Base-by-base conservation (phyloP, 1,284 basidiomycete species). In the Paramarasmius palmivorus region DNA sequence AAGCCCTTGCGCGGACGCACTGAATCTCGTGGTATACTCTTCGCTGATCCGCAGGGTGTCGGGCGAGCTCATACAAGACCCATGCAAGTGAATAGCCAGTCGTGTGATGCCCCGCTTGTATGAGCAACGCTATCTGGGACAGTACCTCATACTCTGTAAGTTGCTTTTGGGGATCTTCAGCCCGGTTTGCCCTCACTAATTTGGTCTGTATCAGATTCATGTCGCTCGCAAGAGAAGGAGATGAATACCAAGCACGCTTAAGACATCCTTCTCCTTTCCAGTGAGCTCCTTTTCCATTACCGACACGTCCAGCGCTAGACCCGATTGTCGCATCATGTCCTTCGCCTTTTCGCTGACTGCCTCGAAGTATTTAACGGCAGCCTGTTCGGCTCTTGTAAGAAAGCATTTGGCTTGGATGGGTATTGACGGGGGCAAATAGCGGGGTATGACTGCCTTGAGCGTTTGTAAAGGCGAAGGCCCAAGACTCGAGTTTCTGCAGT, bases 61-160 rank as follows among this genome's bases (percentile, higher is more conserved):
- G 61, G 3, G 63, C 51, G 9, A 67, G 52, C 50, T 65, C 65
- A 54, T 60, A 65, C 12, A 68, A 59, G n/a, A 55, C 52, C 62
- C 64, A 68, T 10, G 55, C 44, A 14, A 66, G n/a, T 2, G 59
- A 56, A 35, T 37, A 54, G 3, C 65, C 54, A 3, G 63, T 65
- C n/a, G 66, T 66, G 8, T 65, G 62, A 40, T 67, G 60, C 2
- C 64, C 64, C 10, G 61, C 58, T 4, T 61, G 49, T 34, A 61
- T 39, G 15, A 59, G 22, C 4, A 29, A 51, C 58, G 56, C 42
- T 29, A 68, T 62, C 55, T 68, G 62, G 20, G 60, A 42, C 1
- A 61, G 49, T 55, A 71, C 62, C 58, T 73, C 61, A 9, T 56
- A 53, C 1, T 62, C 55, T 14, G 40, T 50, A 40, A 68, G 48